Conservation (phyloP, 306 rosid species). For the Pyrus pyrifolia region DNA sequence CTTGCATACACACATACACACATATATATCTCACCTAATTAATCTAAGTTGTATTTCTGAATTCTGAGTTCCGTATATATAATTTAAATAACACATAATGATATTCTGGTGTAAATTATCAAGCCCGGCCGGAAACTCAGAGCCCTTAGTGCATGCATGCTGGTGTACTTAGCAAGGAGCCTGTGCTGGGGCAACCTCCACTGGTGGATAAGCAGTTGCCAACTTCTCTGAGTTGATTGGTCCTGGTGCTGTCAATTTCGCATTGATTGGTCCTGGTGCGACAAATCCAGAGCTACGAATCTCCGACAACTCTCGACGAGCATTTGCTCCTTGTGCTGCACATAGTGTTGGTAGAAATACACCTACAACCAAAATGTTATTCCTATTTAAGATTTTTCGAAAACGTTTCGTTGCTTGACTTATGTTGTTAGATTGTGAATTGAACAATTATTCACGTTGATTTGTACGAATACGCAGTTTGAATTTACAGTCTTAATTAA, state of each 20-base stretch:
- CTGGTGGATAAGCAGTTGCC: neutral
- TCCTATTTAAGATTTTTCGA: neutral
- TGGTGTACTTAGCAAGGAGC: neutral
- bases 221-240: conserved; percentile 20
- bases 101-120: neutral
- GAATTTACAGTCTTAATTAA: neutral
- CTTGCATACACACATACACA: neutral
- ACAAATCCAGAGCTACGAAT: conserved; percentile 55
- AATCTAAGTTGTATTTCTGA: neutral
- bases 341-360: conserved; percentile 85
- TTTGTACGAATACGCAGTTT: neutral
- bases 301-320: conserved; percentile 63
- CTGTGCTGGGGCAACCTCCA: neutral
- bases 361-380: conserved; percentile 25
- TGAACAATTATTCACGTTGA: no score
- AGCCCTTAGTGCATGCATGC: neutral
- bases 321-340: conserved; percentile 44
- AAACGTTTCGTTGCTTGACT: no score
- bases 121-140: neutral
- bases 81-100: neutral
- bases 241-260: conserved; percentile 9
- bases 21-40: neutral
- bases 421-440: no score
- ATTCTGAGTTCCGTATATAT: neutral
- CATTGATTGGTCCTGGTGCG: conserved; percentile 55